phyloP scores from a whole-genome alignment of 2,329 filamentous ascomycete genomes.

The Colletotrichum brevisporum region DNA sequence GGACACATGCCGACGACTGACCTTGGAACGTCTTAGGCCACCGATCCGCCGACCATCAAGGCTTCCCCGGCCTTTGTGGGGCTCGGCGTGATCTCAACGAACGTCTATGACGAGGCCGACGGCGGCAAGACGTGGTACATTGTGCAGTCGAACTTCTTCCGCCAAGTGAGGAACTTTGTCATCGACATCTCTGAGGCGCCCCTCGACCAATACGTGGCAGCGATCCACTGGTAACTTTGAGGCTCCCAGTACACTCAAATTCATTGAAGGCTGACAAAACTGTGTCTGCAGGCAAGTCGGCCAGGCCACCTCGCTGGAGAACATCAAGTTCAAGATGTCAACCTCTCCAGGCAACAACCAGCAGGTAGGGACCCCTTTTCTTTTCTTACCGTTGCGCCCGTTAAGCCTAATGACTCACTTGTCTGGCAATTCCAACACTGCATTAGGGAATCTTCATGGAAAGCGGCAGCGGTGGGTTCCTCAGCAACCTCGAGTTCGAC shows the following conservation, averaged over 20 bases:
- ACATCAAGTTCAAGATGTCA: conserved; percentile 57
- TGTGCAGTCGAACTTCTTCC: conserved; percentile 66
- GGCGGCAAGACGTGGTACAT: background rate
- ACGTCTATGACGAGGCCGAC: background rate
- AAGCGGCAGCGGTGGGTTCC: conserved; percentile 56
- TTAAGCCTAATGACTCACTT: too few species aligned
- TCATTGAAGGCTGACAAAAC: background rate
- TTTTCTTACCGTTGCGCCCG: too few species aligned
- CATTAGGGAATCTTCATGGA: conserved; percentile 24
- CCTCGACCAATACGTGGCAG: conserved; percentile 49
- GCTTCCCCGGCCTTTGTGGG: conserved; percentile 68
- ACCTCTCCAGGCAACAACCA: conserved; percentile 43
- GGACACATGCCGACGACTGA: too few species aligned
- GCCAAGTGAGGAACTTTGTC: conserved; percentile 75
- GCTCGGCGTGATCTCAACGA: conserved; percentile 69
- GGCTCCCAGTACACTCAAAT: background rate
- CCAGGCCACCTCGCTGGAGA: conserved; percentile 68
- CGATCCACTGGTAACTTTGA: conserved; percentile 58
- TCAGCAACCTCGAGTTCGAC: conserved; percentile 73
- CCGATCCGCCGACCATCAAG: conserved; percentile 55
- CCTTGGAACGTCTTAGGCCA: conserved; percentile 2
- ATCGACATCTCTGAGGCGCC: conserved; percentile 63
- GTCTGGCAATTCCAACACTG: too few species aligned
- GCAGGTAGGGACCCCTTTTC: background rate
- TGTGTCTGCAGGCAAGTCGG: conserved; percentile 62